phyloP scores from a whole-genome alignment of 176 grass and related monocot species.

The Cocos nucifera region DNA sequence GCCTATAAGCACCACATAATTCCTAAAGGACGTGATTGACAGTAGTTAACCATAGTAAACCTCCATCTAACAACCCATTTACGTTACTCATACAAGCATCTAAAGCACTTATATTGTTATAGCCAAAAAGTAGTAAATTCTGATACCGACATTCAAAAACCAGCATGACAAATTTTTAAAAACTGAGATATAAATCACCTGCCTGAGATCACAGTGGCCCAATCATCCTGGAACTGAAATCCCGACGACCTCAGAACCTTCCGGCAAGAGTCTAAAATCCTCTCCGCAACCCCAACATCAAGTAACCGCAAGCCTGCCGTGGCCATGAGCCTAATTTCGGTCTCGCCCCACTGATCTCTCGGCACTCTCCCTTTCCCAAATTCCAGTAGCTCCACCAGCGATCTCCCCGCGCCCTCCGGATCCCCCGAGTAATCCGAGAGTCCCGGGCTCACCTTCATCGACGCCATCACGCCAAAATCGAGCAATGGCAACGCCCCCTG shows the following conservation, averaged over 20 bases:
- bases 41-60: too few species aligned
- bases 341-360: constrained; percentile 31
- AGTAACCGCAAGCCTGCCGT: constrained; percentile 69
- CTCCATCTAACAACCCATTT: too few species aligned
- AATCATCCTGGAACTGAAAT: constrained; percentile 57
- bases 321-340: constrained; percentile 80
- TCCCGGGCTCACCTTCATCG: constrained; percentile 52
- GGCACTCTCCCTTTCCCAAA: constrained; percentile 46
- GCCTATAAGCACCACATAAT: too few species aligned
- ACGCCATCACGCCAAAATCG: constrained; percentile 36
- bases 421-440: constrained; percentile 50
- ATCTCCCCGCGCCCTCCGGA: constrained; percentile 42
- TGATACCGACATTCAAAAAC: too few species aligned
- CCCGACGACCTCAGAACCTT: constrained; percentile 47
- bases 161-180: too few species aligned
- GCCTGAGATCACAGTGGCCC: constrained; percentile 87
- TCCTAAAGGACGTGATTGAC: too few species aligned
- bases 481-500: constrained; percentile 14
- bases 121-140: too few species aligned
- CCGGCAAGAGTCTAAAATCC: constrained; percentile 68
- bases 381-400: constrained; percentile 55
- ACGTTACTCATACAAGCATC: too few species aligned
- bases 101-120: too few species aligned
- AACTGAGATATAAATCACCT: constrained; percentile 13
- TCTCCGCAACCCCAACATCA: constrained; percentile 24